Evolutionary conservation across 176 grass and related monocot species (phyloP), one percentile per base, ranked within the genome.

Genomic region (Carex cristatella): DNA sequence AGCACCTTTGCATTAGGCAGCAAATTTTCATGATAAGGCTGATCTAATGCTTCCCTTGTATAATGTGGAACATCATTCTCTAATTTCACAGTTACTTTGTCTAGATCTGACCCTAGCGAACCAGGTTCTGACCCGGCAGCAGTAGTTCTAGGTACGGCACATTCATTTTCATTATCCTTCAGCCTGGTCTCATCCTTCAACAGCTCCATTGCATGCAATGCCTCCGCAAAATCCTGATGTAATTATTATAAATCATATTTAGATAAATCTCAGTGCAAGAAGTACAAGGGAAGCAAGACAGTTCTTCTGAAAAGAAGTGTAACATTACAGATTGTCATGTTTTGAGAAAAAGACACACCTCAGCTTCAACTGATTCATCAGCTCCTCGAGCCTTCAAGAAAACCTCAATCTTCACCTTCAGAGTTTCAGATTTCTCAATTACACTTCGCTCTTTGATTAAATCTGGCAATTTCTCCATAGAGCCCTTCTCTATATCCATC

Each of bases 301-400:
- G 55, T 62, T 70, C 38, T 58, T 18, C 53, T 33, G 13, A 33
- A 78, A 78, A 35, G 33, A 78, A 16, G 38, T 86, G 73, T 18
- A 68, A 65, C 58, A 58, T 68, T 62, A 35, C 13, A 79, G 53
- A 85, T 69, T 64, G 48, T 67, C 28, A 83, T 89, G 80, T 62
- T 65, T 80, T 65, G 56, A 33, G 78, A 58, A 68, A 8, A n/a
- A 65, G 66, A 49, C 28, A 38, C 46, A 97, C 94, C 92, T 97
- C 90, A 72, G 61, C 89, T 51, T 84, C 68, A 23, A 75, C 33
- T 58, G 79, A 87, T 63, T 44, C 83, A 75, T 84, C 85, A 79
- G 53, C 14, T 13, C 53, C 79, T 86, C 11, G 78, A 69, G 27
- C 53, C 77, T 44, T 79, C 4, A 79, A 85, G 75, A 69, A 87